Evolutionary conservation across 768 basidiomycete species (phyloP).

Genomic region (Strobilomyces confusus): DNA sequence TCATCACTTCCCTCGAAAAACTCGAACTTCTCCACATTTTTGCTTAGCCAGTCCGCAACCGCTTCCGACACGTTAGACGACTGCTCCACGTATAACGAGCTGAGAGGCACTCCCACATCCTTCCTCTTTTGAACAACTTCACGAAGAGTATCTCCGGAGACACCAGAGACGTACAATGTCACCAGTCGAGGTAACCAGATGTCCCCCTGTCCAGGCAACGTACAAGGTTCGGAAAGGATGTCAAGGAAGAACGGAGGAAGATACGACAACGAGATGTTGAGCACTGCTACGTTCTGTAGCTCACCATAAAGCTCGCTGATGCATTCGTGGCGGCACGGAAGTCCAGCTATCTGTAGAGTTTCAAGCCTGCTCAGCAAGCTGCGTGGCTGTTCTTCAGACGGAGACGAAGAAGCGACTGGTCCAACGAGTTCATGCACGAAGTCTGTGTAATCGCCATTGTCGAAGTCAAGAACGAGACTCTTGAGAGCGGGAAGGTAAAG

Average conservation of each 20-base stretch:
- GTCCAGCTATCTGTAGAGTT: neutral
- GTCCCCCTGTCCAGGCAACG: neutral
- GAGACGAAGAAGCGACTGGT: neutral
- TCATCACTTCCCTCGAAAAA: too few relatives aligned
- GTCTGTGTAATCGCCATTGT: neutral
- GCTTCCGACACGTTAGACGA: neutral
- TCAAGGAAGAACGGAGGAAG: neutral
- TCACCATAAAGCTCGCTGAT: neutral
- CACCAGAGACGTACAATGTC: neutral
- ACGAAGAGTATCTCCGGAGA: neutral
- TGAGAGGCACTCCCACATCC: neutral
- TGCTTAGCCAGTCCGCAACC: neutral
- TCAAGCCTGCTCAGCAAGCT: neutral
- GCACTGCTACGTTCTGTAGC: neutral
- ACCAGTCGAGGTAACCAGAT: neutral
- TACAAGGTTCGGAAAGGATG: neutral
- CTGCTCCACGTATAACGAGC: neutral
- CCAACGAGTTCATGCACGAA: neutral
- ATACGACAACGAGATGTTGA: conserved; percentile 9
- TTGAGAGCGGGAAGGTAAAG: neutral
- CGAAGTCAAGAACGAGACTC: neutral
- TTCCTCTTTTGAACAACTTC: neutral
- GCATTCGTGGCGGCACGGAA: neutral
- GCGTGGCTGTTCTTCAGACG: neutral
- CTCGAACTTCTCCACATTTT: neutral